Evolutionary conservation across 1,284 basidiomycete genomes (phyloP), one percentile per base, ranked within the genome.

Genomic region (Chiua sp.): DNA sequence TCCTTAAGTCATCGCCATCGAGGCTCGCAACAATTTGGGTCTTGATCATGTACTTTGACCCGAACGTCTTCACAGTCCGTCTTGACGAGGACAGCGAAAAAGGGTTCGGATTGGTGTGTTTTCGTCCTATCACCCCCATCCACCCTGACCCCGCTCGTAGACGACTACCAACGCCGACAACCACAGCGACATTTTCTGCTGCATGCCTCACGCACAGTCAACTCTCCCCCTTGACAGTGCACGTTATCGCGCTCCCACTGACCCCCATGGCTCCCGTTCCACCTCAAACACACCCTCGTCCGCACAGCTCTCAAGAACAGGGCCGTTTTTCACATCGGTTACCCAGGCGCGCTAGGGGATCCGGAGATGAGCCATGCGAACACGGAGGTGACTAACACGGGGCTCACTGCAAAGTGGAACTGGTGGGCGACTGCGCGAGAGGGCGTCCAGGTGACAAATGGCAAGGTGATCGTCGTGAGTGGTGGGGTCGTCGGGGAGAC

Each of bases 401-500:
- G 84, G 0, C 71, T 80, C 4, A 75, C 74, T 11, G 82, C 83
- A 18, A 90, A 91, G 72, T 75, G 90, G 51, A 91, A 93, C 61
- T 94, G 92, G 92, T 94, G 92, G 90, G 87, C 89, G 0, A 81
- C 85, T 0, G 85, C 90, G n/a, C n/a, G n/a, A n/a, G n/a, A n/a
- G n/a, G n/a, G n/a, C n/a, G n/a, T n/a, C n/a, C n/a, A n/a, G n/a
- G n/a, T n/a, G n/a, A n/a, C n/a, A n/a, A n/a, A n/a, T n/a, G n/a
- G n/a, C n/a, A n/a, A n/a, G n/a, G n/a, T n/a, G n/a, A 69, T 94
- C 42, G 72, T 93, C 20, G 78, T 93, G 6, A 88, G 86, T 60
- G 82, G 90, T 7, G 89, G 90, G 0, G 86, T 84, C 0, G 71
- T 79, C 16, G 76, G 77, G 16, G 81, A 86, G 48, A 78, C 78